Percentiles rank a stretch among this genome's conserved stretches.
phyloP scores from a whole-genome alignment of 208 protist species.

The Trichomonas tenax region DNA sequence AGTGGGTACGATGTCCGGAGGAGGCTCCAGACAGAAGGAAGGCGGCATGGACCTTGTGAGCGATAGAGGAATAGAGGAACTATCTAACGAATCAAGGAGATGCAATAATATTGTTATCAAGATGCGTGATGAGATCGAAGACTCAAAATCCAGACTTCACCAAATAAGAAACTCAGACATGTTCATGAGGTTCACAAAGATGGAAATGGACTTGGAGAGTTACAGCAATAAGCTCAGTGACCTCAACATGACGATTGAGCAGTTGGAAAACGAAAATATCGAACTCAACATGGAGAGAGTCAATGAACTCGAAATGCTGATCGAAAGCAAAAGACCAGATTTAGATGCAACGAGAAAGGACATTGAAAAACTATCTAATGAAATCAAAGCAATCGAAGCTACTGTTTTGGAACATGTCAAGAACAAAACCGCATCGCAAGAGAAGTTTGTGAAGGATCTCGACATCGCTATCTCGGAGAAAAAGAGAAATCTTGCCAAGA shows the following conservation, averaged over 20 bases:
- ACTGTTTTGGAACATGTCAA: background rate
- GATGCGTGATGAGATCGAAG: background rate
- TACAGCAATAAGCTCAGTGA: background rate
- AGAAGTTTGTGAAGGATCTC: background rate
- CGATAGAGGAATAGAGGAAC: background rate
- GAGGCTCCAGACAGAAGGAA: constrained; percentile 62
- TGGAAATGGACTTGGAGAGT: background rate
- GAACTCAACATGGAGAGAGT: background rate
- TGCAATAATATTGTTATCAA: background rate
- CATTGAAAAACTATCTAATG: background rate
- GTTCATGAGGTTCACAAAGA: background rate
- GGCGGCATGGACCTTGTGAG: constrained; percentile 43
- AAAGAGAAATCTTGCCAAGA: background rate
- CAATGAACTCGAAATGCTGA: background rate
- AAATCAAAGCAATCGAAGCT: background rate
- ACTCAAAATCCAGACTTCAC: background rate
- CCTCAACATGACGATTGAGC: background rate
- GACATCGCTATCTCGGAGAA: constrained; percentile 1
- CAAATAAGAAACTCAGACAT: background rate
- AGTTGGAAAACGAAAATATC: background rate
- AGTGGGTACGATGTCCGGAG: constrained; percentile 89
- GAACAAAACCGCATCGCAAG: background rate
- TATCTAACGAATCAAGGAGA: background rate
- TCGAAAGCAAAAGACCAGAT: background rate
- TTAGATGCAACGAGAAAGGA: background rate